Evolutionary conservation across 352 stramenopile species (phyloP), one percentile per base, ranked within the genome.

Genomic region (Thalassiosira pacifica): DNA sequence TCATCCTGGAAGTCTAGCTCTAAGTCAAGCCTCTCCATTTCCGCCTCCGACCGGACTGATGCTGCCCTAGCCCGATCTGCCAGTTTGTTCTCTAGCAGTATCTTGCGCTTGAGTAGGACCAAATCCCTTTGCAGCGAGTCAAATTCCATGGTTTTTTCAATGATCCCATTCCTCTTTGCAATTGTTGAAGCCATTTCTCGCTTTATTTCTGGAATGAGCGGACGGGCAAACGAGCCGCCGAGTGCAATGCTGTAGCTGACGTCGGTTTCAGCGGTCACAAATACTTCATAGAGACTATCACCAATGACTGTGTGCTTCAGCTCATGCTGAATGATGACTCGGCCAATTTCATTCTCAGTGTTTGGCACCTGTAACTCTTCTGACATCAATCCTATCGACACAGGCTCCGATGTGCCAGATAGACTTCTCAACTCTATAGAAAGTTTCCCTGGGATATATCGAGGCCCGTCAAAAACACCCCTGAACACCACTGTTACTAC

Each of bases 201-300:
- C 57, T 67, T 67, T n/a, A 67, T 10, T 27, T 55, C 68, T n/a
- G 13, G 9, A 1, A 32, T 26, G 4, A 27, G 19, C 19, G 19
- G 2, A n/a, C 32, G 22, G 29, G 68, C 68, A 57, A 68, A 55
- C n/a, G 2, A 27, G 0, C 19, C 52, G 19, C 27, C 26, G 11
- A 59, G n/a, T 26, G 34, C 16, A 48, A 76, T 76, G 24, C 68
- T 76, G 18, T 67, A 76, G 9, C n/a, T 59, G 2, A n/a, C 45
- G 40, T 37, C 8, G 26, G 45, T 26, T 76, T 59, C 32, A 16
- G 53, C 68, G 18, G 9, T 55, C 11, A 76, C 24, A 34, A 11
- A 32, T 45, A 76, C 32, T 26, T 66, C 68, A 27, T 59, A 45
- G 13, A 76, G 64, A 29, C 68, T 53, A 32, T 53, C 64, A 24